Evolutionary conservation across 441 rosid genomes (phyloP), one percentile per base, ranked within the genome.

Genomic region (Jatropha multifida): DNA sequence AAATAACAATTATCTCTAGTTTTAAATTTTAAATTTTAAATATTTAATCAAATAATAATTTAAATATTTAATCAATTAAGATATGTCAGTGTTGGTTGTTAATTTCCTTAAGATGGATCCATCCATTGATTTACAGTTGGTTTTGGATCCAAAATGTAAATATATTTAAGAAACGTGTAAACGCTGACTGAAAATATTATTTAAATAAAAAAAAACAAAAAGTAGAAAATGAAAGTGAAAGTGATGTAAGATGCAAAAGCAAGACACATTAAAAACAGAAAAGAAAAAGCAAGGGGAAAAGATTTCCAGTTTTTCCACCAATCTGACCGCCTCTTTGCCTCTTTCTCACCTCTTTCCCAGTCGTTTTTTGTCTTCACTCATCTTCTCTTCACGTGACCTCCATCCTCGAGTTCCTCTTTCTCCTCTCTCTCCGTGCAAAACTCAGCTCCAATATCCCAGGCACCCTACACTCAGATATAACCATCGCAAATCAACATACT

Each of bases 331-430:
- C 10, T 15, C 11, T 12, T 10, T 48, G 52, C 52, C 52, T 12
- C 15, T 12, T 46, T 40, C 56, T 65, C 20, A 15, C 54, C 40
- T 14, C 18, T 71, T 46, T 71, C 58, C 60, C 2, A 76, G 60
- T 46, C 60, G 26, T 38, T 65, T 68, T 78, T 81, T 32, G 82
- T 68, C 83, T 79, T 62, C 75, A 64, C 67, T 75, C 63, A 49
- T 18, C 66, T 68, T 51, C 62, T 44, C 73, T 80, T 83, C 86
- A 83, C 88, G 88, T 83, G 88, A 80, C 71, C 62, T 49, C 64
- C 7, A 1, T 37, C 59, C 20, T 74, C 15, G 27, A 6, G 1
- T 42, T 44, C 38, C 46, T 20, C 10, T 10, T 14, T 23, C n/a
- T 3, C 27, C 20, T 44, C 58, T 14, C 44, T 37, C 23, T 32